Conservation (phyloP, 345 rosid species). For the Melastoma malabathricum region DNA sequence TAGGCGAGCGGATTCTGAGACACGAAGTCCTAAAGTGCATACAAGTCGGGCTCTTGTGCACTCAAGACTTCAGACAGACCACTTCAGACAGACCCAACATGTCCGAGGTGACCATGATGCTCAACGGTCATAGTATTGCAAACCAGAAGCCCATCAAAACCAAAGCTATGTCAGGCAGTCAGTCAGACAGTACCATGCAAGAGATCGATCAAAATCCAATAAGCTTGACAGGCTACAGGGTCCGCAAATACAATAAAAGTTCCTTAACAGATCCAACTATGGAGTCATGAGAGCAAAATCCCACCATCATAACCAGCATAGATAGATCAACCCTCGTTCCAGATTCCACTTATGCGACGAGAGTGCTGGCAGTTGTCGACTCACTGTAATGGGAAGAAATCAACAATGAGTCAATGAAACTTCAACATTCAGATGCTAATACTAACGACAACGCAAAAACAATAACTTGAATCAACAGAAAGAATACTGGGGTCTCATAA, state of each 20-base stretch:
- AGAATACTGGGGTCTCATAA: background rate
- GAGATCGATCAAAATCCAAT: no score
- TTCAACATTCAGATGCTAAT: background rate
- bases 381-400: slow-evolving; percentile 6
- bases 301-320: no score
- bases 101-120: slow-evolving; percentile 30
- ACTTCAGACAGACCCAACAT: slow-evolving; percentile 32
- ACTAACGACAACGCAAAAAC: no score
- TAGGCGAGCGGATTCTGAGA: slow-evolving; percentile 11
- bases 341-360: slow-evolving; percentile 7
- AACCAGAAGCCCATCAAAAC: slow-evolving; percentile 15
- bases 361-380: slow-evolving; percentile 15
- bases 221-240: no score
- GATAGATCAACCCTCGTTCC: no score
- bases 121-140: slow-evolving; percentile 19
- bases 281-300: no score
- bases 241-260: no score
- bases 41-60: slow-evolving; percentile 37
- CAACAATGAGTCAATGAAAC: background rate
- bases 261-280: no score
- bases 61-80: slow-evolving; percentile 32
- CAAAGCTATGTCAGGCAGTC: no score
- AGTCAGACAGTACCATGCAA: no score
- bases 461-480: background rate
- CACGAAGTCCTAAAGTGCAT: slow-evolving; percentile 31